phyloP scores from a whole-genome alignment of 2,329 filamentous ascomycete species.

The Claviceps lovelessii region DNA sequence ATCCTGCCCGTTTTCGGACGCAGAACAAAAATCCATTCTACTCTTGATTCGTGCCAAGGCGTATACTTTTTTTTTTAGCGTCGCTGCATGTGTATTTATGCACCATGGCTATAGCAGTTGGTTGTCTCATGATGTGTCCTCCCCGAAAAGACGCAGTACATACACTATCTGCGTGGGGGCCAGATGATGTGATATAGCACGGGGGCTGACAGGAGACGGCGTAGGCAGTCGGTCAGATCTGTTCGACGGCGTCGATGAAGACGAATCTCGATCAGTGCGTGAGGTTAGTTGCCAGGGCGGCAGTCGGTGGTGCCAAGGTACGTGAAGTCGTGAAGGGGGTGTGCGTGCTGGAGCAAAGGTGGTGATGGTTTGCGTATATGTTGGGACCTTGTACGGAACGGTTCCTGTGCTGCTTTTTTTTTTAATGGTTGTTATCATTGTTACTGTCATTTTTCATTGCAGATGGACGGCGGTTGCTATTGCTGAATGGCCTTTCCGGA shows the following conservation, averaged over 20 bases:
- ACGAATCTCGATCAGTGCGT: slow-evolving; percentile 72
- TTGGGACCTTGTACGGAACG: not conserved
- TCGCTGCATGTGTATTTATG: not conserved
- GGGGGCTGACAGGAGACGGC: not conserved
- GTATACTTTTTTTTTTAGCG: not conserved
- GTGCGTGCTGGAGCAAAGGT: not conserved
- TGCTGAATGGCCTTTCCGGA: not conserved
- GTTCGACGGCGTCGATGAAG: slow-evolving; percentile 63
- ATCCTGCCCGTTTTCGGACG: too few relatives aligned
- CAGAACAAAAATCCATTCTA: too few relatives aligned
- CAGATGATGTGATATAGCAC: not conserved
- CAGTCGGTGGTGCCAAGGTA: slow-evolving; percentile 64
- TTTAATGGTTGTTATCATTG: not conserved
- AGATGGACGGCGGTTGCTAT: not conserved
- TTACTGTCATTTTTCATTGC: too few relatives aligned
- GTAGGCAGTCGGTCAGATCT: slow-evolving; percentile 73
- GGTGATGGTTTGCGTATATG: not conserved
- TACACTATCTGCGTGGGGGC: not conserved
- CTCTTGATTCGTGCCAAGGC: not conserved
- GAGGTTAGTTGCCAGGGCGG: slow-evolving; percentile 56
- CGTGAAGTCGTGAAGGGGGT: slow-evolving; percentile 3
- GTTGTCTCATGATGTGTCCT: not conserved
- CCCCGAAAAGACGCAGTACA: too few relatives aligned
- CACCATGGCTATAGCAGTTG: not conserved
- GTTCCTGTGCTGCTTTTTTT: too few relatives aligned